Conservation (phyloP, 2,329 filamentous ascomycete genomes). For the Lasiodiplodia sp. region DNA sequence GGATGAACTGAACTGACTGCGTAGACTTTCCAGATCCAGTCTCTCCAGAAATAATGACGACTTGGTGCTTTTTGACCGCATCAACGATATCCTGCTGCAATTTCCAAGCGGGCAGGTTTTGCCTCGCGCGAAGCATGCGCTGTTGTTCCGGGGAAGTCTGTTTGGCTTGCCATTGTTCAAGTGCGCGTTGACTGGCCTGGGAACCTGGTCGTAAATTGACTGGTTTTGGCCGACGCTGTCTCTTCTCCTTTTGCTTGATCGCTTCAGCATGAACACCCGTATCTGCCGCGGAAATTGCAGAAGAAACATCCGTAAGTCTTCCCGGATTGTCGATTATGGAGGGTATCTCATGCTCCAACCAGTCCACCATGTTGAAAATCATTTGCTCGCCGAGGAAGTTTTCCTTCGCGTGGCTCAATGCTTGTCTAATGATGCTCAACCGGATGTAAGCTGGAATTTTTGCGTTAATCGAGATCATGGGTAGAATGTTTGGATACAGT, state of each 20-base stretch:
- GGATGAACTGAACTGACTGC: constrained; percentile 92
- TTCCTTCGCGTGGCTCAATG: constrained; percentile 73
- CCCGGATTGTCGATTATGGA: constrained; percentile 85
- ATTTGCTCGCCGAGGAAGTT: constrained; percentile 84
- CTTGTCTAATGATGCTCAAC: constrained; percentile 82
- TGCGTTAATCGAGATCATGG: constrained; percentile 72
- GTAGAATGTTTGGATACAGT: constrained; percentile 73
- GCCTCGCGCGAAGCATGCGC: constrained; percentile 76
- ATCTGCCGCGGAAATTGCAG: constrained; percentile 70
- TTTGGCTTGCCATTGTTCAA: constrained; percentile 71
- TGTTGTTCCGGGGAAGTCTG: constrained; percentile 71
- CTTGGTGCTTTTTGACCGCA: constrained; percentile 78
- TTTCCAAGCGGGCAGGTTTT: constrained; percentile 85
- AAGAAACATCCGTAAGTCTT: constrained; percentile 81
- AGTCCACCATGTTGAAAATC: constrained; percentile 89
- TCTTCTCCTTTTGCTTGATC: constrained; percentile 35
- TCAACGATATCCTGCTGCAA: constrained; percentile 78
- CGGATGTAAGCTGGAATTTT: constrained; percentile 90
- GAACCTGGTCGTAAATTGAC: constrained; percentile 70
- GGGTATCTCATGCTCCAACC: constrained; percentile 86
- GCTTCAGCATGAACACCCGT: constrained; percentile 42
- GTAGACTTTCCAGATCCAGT: constrained; percentile 97
- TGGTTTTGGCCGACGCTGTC: constrained; percentile 58
- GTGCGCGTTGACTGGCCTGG: constrained; percentile 64
- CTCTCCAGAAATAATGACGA: constrained; percentile 96